These are phyloP conservation scores for Fusarium haematococcum DNA, from an alignment of 2,329 filamentous ascomycete genomes.

Conservation along the genomic window DNA sequence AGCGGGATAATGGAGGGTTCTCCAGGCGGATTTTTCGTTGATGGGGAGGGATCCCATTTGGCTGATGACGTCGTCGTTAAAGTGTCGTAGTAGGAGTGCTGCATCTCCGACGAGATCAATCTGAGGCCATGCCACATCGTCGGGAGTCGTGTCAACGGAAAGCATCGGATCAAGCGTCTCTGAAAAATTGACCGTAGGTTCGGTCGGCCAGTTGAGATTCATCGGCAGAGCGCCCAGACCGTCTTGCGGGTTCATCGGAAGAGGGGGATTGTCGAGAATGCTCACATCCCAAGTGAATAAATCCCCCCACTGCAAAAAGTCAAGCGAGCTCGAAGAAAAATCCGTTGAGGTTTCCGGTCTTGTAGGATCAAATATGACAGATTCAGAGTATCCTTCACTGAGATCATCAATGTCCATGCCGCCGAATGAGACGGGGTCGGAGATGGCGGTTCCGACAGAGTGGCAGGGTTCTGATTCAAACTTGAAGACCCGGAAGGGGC, in stretches of 20 bases:
- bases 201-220: constrained; percentile 21
- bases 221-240: constrained; percentile 11
- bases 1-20: constrained; percentile 30
- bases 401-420: constrained; percentile 24
- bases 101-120: constrained; percentile 35
- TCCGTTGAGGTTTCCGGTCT: not conserved
- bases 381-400: constrained; percentile 17
- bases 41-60: constrained; percentile 40
- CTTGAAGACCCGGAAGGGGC: constrained; percentile 36
- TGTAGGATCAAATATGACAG: not conserved
- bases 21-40: constrained; percentile 40
- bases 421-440: constrained; percentile 17
- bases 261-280: constrained; percentile 28
- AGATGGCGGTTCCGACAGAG: constrained; percentile 7
- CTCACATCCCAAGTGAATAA: constrained; percentile 40
- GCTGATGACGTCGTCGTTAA: constrained; percentile 38
- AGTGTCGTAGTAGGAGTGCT: constrained; percentile 28
- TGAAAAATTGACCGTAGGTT: constrained; percentile 14
- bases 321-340: constrained; percentile 1
- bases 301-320: constrained; percentile 38
- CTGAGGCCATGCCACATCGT: constrained; percentile 28
- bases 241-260: constrained; percentile 11
- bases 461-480: constrained; percentile 12
- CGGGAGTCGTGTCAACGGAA: not conserved
- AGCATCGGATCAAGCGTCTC: constrained; percentile 9